Evolutionary conservation across 768 basidiomycete species (phyloP).

Genomic region (Nidula microcarpa): DNA sequence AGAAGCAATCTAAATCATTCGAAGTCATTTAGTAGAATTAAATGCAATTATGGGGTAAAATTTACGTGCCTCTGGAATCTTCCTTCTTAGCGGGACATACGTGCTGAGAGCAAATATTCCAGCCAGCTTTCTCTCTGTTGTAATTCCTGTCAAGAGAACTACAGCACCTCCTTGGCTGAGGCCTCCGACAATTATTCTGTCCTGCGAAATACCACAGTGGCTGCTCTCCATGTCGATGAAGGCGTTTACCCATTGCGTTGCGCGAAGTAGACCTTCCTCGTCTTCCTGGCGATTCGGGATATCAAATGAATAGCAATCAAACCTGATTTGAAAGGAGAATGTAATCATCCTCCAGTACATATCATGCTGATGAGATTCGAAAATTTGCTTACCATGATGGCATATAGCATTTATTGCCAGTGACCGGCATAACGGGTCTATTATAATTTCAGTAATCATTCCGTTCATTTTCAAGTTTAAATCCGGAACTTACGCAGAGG

Average conservation of each 20-base stretch:
- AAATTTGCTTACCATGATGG: constrained; percentile 29
- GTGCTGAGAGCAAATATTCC: constrained; percentile 61
- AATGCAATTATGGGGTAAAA: neutral
- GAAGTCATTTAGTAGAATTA: neutral
- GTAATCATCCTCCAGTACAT: no score
- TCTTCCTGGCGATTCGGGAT: constrained; percentile 50
- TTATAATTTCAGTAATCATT: constrained; percentile 40
- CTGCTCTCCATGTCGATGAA: constrained; percentile 56
- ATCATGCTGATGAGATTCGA: no score
- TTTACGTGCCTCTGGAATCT: constrained; percentile 45
- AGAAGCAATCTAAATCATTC: constrained; percentile 39
- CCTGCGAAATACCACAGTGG: constrained; percentile 49
- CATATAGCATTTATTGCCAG: neutral
- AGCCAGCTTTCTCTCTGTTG: constrained; percentile 43
- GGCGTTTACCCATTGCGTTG: constrained; percentile 46
- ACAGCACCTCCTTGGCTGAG: constrained; percentile 71
- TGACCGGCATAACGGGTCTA: neutral
- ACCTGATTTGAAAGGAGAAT: constrained; percentile 46
- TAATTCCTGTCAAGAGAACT: constrained; percentile 54
- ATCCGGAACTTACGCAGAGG: constrained; percentile 39
- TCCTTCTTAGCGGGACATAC: constrained; percentile 55
- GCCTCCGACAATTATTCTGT: constrained; percentile 69
- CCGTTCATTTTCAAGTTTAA: constrained; percentile 26
- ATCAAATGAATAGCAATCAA: constrained; percentile 53
- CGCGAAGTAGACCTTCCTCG: constrained; percentile 44